Evolutionary conservation across 2,329 filamentous ascomycete genomes (phyloP).

Genomic region (Ascochyta koolunga): DNA sequence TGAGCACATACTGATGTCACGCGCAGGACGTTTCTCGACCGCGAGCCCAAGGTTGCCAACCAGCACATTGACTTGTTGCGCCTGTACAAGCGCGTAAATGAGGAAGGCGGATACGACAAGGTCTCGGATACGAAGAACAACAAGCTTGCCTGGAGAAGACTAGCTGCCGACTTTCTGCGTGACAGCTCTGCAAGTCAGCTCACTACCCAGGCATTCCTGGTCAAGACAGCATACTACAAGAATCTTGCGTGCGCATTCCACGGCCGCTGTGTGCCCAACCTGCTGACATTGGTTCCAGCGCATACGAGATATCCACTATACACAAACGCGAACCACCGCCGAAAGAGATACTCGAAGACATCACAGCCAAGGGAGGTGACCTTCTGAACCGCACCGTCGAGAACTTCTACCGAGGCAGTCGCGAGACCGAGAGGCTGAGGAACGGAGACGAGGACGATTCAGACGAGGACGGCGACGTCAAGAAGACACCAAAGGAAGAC

Average conservation of each 20-base stretch:
- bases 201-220: conserved; percentile 80
- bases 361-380: conserved; percentile 78
- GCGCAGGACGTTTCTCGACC: conserved; percentile 71
- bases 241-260: conserved; percentile 67
- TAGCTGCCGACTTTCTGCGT: conserved; percentile 78
- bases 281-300: conserved; percentile 49
- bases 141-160: conserved; percentile 83
- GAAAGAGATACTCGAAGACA: conserved; percentile 83
- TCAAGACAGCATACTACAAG: conserved; percentile 90
- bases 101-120: conserved; percentile 83
- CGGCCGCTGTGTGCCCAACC: conserved; percentile 7
- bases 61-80: conserved; percentile 78
- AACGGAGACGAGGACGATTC: conserved; percentile 60
- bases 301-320: conserved; percentile 81
- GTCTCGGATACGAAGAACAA: conserved; percentile 70
- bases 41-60: conserved; percentile 79
- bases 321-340: conserved; percentile 83
- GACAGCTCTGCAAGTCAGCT: conserved; percentile 69
- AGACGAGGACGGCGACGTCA: conserved; percentile 50
- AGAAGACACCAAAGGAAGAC: conserved; percentile 58
- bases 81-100: conserved; percentile 77
- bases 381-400: conserved; percentile 80
- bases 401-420: conserved; percentile 66
- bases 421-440: conserved; percentile 53
- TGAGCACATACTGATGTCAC: conserved; percentile 31